Conservation (phyloP, 176 grass and related monocot species). For the Triticum dicoccoides region DNA sequence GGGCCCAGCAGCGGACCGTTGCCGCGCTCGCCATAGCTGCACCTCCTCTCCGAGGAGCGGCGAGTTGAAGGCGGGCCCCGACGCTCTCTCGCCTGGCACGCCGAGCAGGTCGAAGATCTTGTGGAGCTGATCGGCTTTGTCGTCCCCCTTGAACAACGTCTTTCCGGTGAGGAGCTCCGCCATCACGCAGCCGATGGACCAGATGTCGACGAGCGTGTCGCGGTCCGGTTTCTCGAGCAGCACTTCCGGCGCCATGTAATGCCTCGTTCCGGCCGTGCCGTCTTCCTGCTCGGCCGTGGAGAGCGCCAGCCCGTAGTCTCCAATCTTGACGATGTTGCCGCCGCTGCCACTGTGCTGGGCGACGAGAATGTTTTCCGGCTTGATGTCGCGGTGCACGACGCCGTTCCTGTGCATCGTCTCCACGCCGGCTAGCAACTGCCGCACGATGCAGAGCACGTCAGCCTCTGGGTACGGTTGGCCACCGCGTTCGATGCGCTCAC, state of each 20-base stretch:
- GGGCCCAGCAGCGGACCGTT: too few species aligned
- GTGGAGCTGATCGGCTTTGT: not conserved
- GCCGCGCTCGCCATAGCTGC: too few species aligned
- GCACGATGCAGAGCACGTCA: not conserved
- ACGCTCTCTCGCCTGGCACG: not conserved
- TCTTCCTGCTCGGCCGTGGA: not conserved
- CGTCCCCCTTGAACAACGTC: not conserved
- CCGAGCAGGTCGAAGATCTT: not conserved
- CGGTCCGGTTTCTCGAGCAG: not conserved
- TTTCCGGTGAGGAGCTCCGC: not conserved
- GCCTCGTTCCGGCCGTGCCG: not conserved
- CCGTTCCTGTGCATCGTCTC: not conserved
- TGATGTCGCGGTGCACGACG: constrained; percentile 5
- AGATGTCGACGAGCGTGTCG: not conserved
- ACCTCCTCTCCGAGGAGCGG: too few species aligned
- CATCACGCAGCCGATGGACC: not conserved
- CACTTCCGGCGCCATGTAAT: not conserved
- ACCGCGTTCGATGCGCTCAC: not conserved
- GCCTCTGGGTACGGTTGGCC: not conserved
- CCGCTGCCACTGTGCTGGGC: not conserved
- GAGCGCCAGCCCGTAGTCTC: not conserved
- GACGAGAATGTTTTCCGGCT: not conserved
- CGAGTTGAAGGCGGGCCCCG: not conserved
- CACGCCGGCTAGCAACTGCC: not conserved
- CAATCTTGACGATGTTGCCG: not conserved